Evolutionary conservation across 2,329 filamentous ascomycete genomes (phyloP), one percentile per base, ranked within the genome.

Genomic region (Botryotinia narcissicola): DNA sequence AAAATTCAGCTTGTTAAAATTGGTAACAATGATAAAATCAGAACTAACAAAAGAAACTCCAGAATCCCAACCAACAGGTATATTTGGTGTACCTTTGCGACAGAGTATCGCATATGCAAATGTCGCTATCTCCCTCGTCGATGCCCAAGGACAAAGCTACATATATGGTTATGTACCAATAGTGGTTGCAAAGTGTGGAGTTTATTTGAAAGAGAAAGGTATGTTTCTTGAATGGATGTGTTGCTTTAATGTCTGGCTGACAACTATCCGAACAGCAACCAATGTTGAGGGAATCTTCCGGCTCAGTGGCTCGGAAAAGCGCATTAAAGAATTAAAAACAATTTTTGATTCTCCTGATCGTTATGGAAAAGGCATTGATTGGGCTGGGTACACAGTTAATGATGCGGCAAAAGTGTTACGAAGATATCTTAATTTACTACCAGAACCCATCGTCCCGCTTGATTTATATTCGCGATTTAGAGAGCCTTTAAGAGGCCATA

Each of bases 151-250:
- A 46, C 90, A 96, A 82, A 97, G 94, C 84, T 98, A 97, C 82
- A 98, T 98, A 71, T 99, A 98, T 82, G 96, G 96, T 80, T 98
- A 98, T 80, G 95, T 99, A 12, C 96, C 96, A 29, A 98, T 99
- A 77, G 95, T 99, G 61, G 95, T 99, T 71, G 96, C 96, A 51
- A 99, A 99, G 83, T 98, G 96, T 82, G 96, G 96, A 75, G 95
- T 99, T 6, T 99, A 95, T 78, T 83, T 99, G 77, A 99, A 99
- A 83, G 96, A 99, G 83, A 98, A 97, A 89, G 96, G 96, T 98
- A 83, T 77, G 88, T 84, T 69, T 54, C 32, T 8, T 22, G 20
- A 60, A 29, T 37, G 22, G 32, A 44, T 8, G 29, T 77, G 18
- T 57, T 59, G 35, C 44, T 29, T 72, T 66, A 46, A 73, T 37